These are phyloP conservation scores for Castanea mollissima DNA, from an alignment of 306 rosid species.

Conservation along the genomic window DNA sequence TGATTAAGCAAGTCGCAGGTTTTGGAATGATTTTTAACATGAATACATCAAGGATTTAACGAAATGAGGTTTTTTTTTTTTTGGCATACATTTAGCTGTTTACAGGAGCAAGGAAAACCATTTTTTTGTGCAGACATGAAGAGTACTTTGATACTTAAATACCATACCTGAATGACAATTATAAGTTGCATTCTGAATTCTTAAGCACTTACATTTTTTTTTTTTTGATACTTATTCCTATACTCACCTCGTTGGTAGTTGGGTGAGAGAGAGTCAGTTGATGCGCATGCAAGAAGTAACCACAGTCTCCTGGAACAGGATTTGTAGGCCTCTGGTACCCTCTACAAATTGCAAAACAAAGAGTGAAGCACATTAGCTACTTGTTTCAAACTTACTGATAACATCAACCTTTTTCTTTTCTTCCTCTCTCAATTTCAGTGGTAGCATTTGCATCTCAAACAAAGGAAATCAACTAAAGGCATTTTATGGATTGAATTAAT, in stretches of 20 bases:
- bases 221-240: not conserved
- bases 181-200: not conserved
- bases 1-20: not conserved
- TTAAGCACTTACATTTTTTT: not conserved
- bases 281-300: conserved; percentile 83
- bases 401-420: not conserved
- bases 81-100: not conserved
- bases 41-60: not conserved
- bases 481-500: not conserved
- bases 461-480: not conserved
- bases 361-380: not conserved
- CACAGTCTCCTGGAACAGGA: conserved; percentile 95
- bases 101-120: not conserved
- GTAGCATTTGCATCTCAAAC: conserved; percentile 1
- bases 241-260: conserved; percentile 56
- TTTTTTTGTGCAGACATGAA: not conserved
- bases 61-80: too few relatives aligned
- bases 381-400: conserved; percentile 2
- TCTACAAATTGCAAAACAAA: conserved; percentile 29
- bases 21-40: not conserved
- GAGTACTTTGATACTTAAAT: not conserved
- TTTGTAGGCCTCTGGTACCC: conserved; percentile 73
- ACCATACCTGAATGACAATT: not conserved
- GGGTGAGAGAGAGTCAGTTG: conserved; percentile 67
- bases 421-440: not conserved